These are phyloP conservation scores for Gossypium ekmanianum DNA, from an alignment of 345 rosid genomes.

Conservation along the genomic window DNA sequence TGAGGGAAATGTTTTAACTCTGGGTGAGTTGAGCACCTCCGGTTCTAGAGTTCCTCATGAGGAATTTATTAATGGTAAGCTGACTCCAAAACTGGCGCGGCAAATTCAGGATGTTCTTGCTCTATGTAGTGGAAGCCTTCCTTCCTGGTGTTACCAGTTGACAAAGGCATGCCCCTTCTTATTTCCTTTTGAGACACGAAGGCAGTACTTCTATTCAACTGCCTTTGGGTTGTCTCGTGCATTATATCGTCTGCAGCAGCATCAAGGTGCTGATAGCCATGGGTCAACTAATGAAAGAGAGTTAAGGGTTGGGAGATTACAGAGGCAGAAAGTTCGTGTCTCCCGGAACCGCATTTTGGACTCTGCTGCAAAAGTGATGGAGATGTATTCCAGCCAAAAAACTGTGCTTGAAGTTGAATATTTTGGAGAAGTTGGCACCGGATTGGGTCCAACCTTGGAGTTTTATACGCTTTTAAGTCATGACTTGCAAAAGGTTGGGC, in stretches of 20 bases:
- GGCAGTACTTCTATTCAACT: conserved; percentile 95
- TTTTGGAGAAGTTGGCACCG: conserved; percentile 99
- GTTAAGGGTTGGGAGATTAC: conserved; percentile 88
- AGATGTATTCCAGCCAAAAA: conserved; percentile 98
- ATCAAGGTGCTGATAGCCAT: conserved; percentile 96
- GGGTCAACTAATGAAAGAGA: conserved; percentile 85
- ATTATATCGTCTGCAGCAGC: conserved; percentile 93
- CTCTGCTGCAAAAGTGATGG: conserved; percentile 99
- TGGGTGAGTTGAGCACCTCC: conserved; percentile 49
- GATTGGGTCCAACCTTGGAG: conserved; percentile 98
- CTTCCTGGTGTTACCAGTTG: conserved; percentile 96
- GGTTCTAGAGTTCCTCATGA: conserved; percentile 65
- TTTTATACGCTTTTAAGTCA: conserved; percentile 97
- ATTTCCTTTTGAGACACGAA: conserved; percentile 95
- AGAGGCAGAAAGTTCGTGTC: conserved; percentile 99
- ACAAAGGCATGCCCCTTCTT: conserved; percentile 94
- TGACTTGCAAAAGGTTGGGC: conserved; percentile 75
- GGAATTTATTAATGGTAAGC: conserved; percentile 82
- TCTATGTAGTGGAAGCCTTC: conserved; percentile 96
- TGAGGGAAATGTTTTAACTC: conserved; percentile 55
- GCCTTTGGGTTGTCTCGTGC: conserved; percentile 99
- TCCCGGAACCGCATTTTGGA: conserved; percentile 94
- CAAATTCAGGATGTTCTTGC: conserved; percentile 99
- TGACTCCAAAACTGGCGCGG: conserved; percentile 94
- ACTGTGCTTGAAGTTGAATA: conserved; percentile 99